Evolutionary conservation across 202 grass and related monocot species (phyloP).

Genomic region (Panicum virgatum): DNA sequence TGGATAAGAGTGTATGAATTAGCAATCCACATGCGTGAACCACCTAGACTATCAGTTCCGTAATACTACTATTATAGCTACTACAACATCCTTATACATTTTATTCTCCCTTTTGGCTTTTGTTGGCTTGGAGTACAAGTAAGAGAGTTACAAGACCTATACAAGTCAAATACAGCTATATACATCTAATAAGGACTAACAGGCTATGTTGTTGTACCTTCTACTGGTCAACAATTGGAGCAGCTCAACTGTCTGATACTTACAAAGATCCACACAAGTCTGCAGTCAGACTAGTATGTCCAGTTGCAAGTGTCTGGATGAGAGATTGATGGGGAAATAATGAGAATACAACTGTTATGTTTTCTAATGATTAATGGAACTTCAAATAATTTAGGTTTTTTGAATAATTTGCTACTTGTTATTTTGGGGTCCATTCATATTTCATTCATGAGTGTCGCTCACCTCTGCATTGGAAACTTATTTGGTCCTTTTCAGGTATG

Average conservation of each 20-base stretch:
- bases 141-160: too few species aligned
- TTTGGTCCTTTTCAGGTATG: slow-evolving; percentile 79
- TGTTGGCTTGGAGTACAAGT: too few species aligned
- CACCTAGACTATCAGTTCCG: neutral
- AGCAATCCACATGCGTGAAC: neutral
- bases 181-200: too few species aligned
- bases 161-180: too few species aligned
- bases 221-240: neutral
- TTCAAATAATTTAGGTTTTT: slow-evolving; percentile 11
- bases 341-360: slow-evolving; percentile 14
- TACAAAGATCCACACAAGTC: neutral
- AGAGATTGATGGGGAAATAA: neutral
- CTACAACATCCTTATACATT: neutral
- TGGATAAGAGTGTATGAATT: neutral
- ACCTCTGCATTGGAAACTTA: slow-evolving; percentile 12
- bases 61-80: neutral
- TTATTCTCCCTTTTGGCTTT: neutral
- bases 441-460: slow-evolving; percentile 14
- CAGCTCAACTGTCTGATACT: neutral
- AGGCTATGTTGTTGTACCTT: neutral
- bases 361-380: neutral
- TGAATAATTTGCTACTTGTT: neutral
- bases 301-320: slow-evolving; percentile 6
- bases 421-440: neutral
- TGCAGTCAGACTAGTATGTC: slow-evolving; percentile 13